Evolutionary conservation across 73 alveolate species (phyloP).

Genomic region (Paramecium caudatum): DNA sequence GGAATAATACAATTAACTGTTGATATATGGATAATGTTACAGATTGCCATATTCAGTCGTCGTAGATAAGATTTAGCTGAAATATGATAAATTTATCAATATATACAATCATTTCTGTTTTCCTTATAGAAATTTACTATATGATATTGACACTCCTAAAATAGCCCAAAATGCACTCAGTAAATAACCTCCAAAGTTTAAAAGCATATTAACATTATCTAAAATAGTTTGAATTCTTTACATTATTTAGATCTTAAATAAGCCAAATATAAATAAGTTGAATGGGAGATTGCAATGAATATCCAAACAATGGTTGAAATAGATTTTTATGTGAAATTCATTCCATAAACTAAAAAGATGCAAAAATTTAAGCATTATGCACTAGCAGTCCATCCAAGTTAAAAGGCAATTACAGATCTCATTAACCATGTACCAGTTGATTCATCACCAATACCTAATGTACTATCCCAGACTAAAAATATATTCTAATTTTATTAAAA

Average conservation of each 20-base stretch:
- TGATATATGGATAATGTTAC: slow-evolving; percentile 11
- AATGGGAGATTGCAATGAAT: background rate
- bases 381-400: slow-evolving; percentile 35
- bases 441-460: background rate
- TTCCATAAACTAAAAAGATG: background rate
- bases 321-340: background rate
- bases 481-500: background rate
- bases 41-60: slow-evolving; percentile 31
- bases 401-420: background rate
- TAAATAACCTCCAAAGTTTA: background rate
- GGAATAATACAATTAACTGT: slow-evolving; percentile 34
- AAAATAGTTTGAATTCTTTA: no score
- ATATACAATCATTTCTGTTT: background rate
- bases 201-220: background rate
- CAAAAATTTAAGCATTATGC: slow-evolving; percentile 2
- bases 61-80: background rate
- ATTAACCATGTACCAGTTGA: background rate
- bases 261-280: background rate
- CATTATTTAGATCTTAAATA: background rate
- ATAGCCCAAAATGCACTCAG: background rate
- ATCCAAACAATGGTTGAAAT: background rate
- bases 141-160: background rate
- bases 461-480: background rate
- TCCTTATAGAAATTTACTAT: background rate
- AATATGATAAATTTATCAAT: slow-evolving; percentile 41